phyloP scores from a whole-genome alignment of 495 filamentous ascomycete genomes.

The Cryomyces antarcticus region DNA sequence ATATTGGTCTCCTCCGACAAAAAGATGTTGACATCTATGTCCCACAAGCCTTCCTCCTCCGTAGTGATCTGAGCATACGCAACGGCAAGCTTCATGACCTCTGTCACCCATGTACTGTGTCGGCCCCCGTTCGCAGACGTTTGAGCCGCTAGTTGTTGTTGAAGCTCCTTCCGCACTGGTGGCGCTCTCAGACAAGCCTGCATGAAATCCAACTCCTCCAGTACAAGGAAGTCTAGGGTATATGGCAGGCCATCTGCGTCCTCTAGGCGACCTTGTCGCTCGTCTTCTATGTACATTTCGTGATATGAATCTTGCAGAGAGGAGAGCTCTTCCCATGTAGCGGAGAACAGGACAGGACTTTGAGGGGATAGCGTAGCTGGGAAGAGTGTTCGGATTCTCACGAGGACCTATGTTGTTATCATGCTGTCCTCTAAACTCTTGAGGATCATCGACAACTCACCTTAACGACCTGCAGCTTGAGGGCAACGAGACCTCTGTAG shows the following conservation, averaged over 20 bases:
- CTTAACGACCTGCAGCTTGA: constrained; percentile 81
- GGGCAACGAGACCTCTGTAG: constrained; percentile 53
- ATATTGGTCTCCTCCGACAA: constrained; percentile 86
- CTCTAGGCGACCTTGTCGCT: constrained; percentile 70
- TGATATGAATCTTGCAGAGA: constrained; percentile 50
- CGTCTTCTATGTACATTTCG: constrained; percentile 62
- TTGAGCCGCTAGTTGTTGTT: constrained; percentile 42
- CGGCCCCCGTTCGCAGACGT: constrained; percentile 31
- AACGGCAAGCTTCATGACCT: constrained; percentile 63
- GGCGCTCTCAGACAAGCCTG: constrained; percentile 67
- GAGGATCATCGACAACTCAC: constrained; percentile 15
- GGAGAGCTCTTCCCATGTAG: constrained; percentile 69
- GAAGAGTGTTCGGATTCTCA: constrained; percentile 77
- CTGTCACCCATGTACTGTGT: constrained; percentile 45
- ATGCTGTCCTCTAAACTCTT: neutral
- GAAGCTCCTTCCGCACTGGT: constrained; percentile 67
- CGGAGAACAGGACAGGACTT: constrained; percentile 57
- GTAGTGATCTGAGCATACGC: constrained; percentile 79
- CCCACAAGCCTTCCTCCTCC: constrained; percentile 89
- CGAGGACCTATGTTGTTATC: constrained; percentile 40
- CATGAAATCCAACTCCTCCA: constrained; percentile 87
- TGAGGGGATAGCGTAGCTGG: constrained; percentile 59
- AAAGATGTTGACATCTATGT: constrained; percentile 88
- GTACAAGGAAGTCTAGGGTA: constrained; percentile 77
- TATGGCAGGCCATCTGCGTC: constrained; percentile 85